Conservation (phyloP, 2,329 filamentous ascomycete genomes). For the Escovopsis weberi region DNA sequence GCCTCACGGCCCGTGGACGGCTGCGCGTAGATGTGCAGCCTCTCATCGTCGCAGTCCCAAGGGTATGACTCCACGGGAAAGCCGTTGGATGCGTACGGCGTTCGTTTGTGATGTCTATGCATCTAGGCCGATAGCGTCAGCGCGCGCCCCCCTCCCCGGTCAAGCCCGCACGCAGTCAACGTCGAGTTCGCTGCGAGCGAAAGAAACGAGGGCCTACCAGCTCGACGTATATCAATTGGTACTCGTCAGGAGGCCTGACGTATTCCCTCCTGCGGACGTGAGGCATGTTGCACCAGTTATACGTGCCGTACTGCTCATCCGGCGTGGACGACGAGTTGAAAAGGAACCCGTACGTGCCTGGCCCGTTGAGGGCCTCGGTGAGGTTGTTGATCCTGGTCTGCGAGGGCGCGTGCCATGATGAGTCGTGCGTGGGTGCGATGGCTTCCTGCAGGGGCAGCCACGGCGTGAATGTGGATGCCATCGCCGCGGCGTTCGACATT, state of each 20-base stretch:
- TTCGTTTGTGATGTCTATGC: constrained; percentile 74
- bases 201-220: constrained; percentile 30
- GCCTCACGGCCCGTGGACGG: constrained; percentile 35
- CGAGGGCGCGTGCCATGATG: constrained; percentile 44
- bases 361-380: constrained; percentile 36
- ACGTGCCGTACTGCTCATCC: constrained; percentile 41
- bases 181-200: not conserved
- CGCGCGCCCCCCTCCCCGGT: too few species aligned
- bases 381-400: constrained; percentile 47
- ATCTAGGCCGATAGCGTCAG: constrained; percentile 29
- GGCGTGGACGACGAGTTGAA: constrained; percentile 53
- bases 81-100: constrained; percentile 62
- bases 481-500: not conserved
- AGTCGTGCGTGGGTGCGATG: constrained; percentile 15
- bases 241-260: constrained; percentile 35
- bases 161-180: not conserved
- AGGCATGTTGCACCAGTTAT: constrained; percentile 84
- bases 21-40: constrained; percentile 54
- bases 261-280: constrained; percentile 61
- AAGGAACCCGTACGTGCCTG: constrained; percentile 58
- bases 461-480: not conserved
- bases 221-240: constrained; percentile 60
- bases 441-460: not conserved
- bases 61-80: constrained; percentile 59
- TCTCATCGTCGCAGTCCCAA: constrained; percentile 60